Evolutionary conservation across 257 asterid species (phyloP), one percentile per base, ranked within the genome.

Genomic region (Nicotiana obtusifolia): DNA sequence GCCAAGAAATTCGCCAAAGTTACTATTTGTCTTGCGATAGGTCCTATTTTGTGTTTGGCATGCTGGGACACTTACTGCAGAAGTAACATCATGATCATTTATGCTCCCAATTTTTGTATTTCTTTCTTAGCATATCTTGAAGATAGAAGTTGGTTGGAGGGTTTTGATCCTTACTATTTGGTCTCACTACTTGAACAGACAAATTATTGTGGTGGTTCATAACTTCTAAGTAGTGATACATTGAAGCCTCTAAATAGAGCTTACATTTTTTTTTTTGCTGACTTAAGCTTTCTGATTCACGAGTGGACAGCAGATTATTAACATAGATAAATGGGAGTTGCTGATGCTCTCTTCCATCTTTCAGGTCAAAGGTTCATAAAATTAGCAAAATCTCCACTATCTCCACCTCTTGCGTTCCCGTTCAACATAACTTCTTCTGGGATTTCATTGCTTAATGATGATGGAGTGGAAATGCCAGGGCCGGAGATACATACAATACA

Each of bases 341-440:
- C 53, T 71, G 81, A 75, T 82, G 57, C 33, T 62, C 20, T 67
- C 80, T 80, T 77, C 79, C 31, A 52, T 68, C 59, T 83, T 89
- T 84, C 91, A 92, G 98, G 98, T 76, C 86, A 91, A 82, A 91
- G 98, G 90, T 84, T 89, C 86, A 83, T 94, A 83, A 94, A 92
- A 92, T 71, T 94, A 79, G 96, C 98, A 82, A 93, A 93, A 90
- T 93, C 98, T 53, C 87, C 97, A 64, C 86, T 88, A 80, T 91
- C 97, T 78, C 96, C 97, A 57, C 88, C 95, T 69, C 54, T 88
- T 68, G 96, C 93, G 26, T 94, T 94, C 61, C 83, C 82, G 65
- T 94, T 89, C 89, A 79, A 66, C 85, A 90, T 94, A 83, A 87
- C 86, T 60, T 82, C 93, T 44, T 90, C 92, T 60, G 98, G 97